phyloP scores from a whole-genome alignment of 192 early-diverging fungal species.

The Umbelopsis vinacea region DNA sequence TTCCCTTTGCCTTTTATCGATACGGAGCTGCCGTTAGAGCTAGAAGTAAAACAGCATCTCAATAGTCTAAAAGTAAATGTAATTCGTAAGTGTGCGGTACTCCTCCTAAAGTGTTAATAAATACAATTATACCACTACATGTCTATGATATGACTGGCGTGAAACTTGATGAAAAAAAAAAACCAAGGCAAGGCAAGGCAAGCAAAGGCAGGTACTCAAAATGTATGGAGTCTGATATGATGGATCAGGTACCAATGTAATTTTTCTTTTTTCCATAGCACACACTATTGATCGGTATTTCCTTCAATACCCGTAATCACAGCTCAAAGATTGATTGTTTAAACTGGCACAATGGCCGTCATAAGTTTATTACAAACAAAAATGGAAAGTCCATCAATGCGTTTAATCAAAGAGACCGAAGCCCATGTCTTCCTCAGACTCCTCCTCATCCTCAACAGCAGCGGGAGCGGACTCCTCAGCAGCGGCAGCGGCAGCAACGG shows the following conservation, averaged over 20 bases:
- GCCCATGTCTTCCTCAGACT: conserved; percentile 82
- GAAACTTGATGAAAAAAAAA: no score
- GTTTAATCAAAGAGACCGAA: conserved; percentile 63
- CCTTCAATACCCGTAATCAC: no score
- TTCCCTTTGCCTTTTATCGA: conserved; percentile 36
- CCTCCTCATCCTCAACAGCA: conserved; percentile 63
- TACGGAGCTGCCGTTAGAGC: conserved; percentile 28
- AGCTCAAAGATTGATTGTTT: conserved; percentile 7
- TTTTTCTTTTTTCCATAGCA: no score
- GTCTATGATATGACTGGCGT: no score
- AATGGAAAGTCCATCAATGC: conserved; percentile 25
- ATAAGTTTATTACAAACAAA: conserved; percentile 25
- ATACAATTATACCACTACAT: no score
- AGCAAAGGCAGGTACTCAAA: no score
- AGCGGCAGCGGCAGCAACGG: conserved; percentile 67
- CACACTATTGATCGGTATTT: no score
- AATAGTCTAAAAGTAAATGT: conserved; percentile 1
- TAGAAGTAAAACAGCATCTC: conserved; percentile 26
- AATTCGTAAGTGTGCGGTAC: no score
- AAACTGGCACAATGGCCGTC: conserved; percentile 19
- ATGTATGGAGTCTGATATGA: no score
- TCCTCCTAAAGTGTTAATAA: no score
- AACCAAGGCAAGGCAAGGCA: no score
- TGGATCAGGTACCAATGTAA: no score
- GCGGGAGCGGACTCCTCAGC: conserved; percentile 12